These are phyloP conservation scores for Xylaria sp. DNA, from an alignment of 2,329 filamentous ascomycete species.

Conservation along the genomic window DNA sequence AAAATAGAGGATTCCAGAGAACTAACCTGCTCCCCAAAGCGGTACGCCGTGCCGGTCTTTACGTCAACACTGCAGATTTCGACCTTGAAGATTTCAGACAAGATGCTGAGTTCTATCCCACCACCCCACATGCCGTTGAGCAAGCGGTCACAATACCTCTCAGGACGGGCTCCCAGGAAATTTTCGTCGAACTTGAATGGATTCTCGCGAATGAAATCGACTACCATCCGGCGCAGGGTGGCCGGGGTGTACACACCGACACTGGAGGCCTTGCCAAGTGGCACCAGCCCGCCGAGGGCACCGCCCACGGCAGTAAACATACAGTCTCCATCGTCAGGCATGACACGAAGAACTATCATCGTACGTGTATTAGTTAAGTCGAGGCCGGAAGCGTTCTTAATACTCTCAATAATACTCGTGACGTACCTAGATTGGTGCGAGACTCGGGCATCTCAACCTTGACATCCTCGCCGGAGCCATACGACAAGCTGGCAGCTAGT, in stretches of 20 bases:
- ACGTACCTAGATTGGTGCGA: conserved; percentile 56
- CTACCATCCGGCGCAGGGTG: conserved; percentile 73
- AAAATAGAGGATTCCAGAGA: no score
- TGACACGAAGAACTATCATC: conserved; percentile 76
- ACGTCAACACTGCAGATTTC: conserved; percentile 31
- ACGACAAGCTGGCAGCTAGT: conserved; percentile 18
- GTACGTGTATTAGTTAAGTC: conserved; percentile 6
- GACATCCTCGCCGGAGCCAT: conserved; percentile 49
- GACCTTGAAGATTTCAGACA: conserved; percentile 56
- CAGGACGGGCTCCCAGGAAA: conserved; percentile 74
- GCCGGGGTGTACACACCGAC: conserved; percentile 18
- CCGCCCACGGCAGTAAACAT: conserved; percentile 89
- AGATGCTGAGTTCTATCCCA: conserved; percentile 84
- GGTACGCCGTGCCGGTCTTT: conserved; percentile 24
- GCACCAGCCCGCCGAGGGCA: conserved; percentile 65
- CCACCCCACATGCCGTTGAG: conserved; percentile 87
- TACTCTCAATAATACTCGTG: no score
- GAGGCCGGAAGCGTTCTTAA: no score
- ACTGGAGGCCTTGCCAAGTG: background rate
- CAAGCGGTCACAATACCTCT: conserved; percentile 83
- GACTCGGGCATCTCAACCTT: conserved; percentile 56
- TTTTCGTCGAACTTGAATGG: conserved; percentile 75
- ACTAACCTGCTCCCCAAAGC: no score
- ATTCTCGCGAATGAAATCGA: conserved; percentile 76
- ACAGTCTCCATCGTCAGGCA: conserved; percentile 96